Percentiles rank a stretch among this genome's conserved stretches.
These are phyloP conservation scores for Musa balbisiana DNA, from an alignment of 202 grass and related monocot genomes.

Conservation along the genomic window DNA sequence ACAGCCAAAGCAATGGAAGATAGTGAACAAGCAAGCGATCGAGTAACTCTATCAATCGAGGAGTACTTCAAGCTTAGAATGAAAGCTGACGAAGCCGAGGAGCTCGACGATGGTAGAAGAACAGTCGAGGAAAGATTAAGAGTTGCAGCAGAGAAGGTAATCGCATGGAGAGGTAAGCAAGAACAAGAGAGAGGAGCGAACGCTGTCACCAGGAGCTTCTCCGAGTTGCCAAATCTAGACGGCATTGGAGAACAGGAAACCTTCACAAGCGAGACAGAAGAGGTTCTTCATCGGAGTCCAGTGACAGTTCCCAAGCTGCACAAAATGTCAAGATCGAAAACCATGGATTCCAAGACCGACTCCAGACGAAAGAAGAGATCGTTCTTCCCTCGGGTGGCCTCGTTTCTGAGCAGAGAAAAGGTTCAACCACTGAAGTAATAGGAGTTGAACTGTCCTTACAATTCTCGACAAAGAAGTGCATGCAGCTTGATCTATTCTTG, in stretches of 20 bases:
- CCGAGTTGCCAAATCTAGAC: conserved; percentile 28
- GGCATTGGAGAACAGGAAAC: conserved; percentile 10
- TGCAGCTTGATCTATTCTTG: too few relatives aligned
- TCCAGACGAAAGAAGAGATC: conserved; percentile 35
- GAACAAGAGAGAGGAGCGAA: conserved; percentile 26
- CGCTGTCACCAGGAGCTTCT: conserved; percentile 21
- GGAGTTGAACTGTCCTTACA: neutral
- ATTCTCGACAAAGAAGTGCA: too few relatives aligned
- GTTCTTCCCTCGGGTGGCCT: conserved; percentile 44
- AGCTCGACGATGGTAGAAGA: conserved; percentile 39
- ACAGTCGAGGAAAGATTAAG: conserved; percentile 32
- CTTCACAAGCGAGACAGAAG: conserved; percentile 10
- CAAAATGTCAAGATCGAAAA: conserved; percentile 27
- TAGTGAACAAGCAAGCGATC: conserved; percentile 25
- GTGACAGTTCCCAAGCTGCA: conserved; percentile 32
- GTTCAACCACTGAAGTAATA: conserved; percentile 37
- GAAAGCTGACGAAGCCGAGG: conserved; percentile 45
- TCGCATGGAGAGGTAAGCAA: conserved; percentile 38
- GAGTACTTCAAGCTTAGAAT: conserved; percentile 47
- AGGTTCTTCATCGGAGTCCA: conserved; percentile 15
- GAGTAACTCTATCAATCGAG: conserved; percentile 40
- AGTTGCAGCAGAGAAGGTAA: conserved; percentile 48
- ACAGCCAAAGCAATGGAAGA: conserved; percentile 45
- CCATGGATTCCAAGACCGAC: conserved; percentile 13
- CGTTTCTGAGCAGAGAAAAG: conserved; percentile 67